Evolutionary conservation across 805 yeast species (phyloP), one percentile per base, ranked within the genome.

Genomic region (Candida gorgasii): DNA sequence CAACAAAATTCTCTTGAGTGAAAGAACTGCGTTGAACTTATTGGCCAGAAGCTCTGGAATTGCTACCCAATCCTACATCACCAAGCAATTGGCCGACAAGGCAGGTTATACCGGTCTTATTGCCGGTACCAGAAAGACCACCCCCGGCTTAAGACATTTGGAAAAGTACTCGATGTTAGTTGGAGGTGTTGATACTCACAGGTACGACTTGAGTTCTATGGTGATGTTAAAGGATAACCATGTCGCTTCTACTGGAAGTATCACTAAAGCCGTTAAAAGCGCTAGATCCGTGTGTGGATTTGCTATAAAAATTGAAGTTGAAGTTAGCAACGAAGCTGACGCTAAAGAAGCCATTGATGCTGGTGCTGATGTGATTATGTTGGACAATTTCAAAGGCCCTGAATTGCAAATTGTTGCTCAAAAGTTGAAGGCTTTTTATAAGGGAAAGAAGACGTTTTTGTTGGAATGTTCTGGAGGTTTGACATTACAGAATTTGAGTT

Each of bases 121-220:
- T 59, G 97, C 98, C 0, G 98, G 97, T 5, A 90, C 98, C 1
- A 78, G 98, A 59, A 90, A 90, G 65, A 92, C 97, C n/a, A 92
- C 98, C 0, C 98, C 98, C 0, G 98, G 98, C 0, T 75, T 90
- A 48, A 79, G 98, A 56, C 71, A 83, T 32, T 66, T 92, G 44
- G 98, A 90, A 59, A 90, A 90, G 61, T 90, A 90, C 65, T 84
- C 96, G 17, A 92, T 90, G 98, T 67, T 88, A 23, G 95, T 90
- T 8, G 98, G 97, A 23, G 97, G 97, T 3, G 86, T 88, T 43
- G 98, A 90, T 59, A 77, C 93, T 42, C 98, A 90, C 62, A 75
- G 98, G 49, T 88, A 88, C 58, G 97, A 92, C 59, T 76, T 90
- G 43, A 83, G 93, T 34, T 79, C 93, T 1, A 90, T 90, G 98